Evolutionary conservation across 148 eudicot species (phyloP), one percentile per base, ranked within the genome.

Genomic region (Suaeda aralocaspica): DNA sequence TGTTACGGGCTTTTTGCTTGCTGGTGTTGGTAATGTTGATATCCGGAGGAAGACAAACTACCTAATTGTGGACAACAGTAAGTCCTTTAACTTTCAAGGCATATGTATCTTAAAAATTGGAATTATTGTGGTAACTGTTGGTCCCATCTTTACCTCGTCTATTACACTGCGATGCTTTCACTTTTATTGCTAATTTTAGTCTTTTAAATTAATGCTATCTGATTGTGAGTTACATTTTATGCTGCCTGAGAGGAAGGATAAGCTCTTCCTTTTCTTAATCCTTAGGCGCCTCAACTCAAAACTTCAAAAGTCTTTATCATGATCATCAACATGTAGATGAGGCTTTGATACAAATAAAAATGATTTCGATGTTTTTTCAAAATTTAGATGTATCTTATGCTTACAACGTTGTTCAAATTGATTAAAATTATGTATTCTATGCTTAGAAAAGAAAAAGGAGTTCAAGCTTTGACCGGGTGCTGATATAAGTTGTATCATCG

Each of bases 21-120:
- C 98, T 78, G 98, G 98, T 65, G 98, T 92, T 62, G 98, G 98
- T 76, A 88, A 90, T 75, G 96, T 93, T 56, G 96, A 90, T 75
- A 73, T 93, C 83, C 79, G 98, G 69, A 93, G 98, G 89, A 90
- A 93, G 82, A 93, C 98, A 56, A 93, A 93, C 78, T 93, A 90
- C 81, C 90, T 93, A 55, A 88, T 93, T 72, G 98, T 93, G 66
- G 98, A 90, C 84, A 88, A 91, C 73, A 93, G 98, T 93, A 90
- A 78, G 89, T 42, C 28, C 60, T 67, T 65, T 18, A 22, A 30
- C 31, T 74, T 48, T 51, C 36, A 57, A 45, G 22, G 18, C 45
- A 19, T 59, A 18, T 31, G 31, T 3, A 6, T 31, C 42, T 59
- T 59, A 33, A 12, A 58, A 31, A 13, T 29, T 22, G 1, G 1